Base-by-base conservation (phyloP, 2,329 filamentous ascomycete genomes). In the Trichoderma asperellum region DNA sequence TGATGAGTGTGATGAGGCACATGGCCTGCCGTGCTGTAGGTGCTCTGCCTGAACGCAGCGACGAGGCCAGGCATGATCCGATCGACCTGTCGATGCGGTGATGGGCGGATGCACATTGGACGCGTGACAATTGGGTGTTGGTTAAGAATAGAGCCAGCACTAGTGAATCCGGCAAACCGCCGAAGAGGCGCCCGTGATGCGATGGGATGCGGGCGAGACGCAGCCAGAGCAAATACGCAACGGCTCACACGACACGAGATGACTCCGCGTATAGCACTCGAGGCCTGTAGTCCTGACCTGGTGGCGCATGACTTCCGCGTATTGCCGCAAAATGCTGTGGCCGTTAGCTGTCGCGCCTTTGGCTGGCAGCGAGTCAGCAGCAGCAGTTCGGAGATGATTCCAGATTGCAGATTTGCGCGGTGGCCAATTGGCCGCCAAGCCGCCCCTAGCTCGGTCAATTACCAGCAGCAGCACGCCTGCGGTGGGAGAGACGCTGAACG, bases 401-500 rank as follows among this genome's bases (percentile, higher is more conserved):
- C 61, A 65, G 68, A 68, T 66, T 59, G 53, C 53, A 69, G 68
- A 69, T 47, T 35, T 68, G 68, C 49, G 24, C 49, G 61, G 43
- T 65, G 47, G 29, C 49, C 63, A 68, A 70, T 60, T 66, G 68
- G 59, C 24, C 52, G 71, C 70, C 68, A 62, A 69, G 67, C 62
- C 65, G 68, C 69, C 63, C 64, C 58, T 56, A 65, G 71, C 72
- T 73, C 72, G 72, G 72, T 71, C 72, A 73, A 72, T 72, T 70
- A 70, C n/a, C 55, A 69, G 40, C 35, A 40, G 24, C 29, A 40
- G 40, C 40, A 29, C 21, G 59, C 18, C 59, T 35, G 55, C 63
- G 40, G 55, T 52, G 55, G 21, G 34, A 57, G 43, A 37, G 63
- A 40, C 53, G 32, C 66, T 61, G 66, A 56, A 69, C 49, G 32